Conservation (phyloP, 768 basidiomycete genomes). For the Pulveroboletus sp. region DNA sequence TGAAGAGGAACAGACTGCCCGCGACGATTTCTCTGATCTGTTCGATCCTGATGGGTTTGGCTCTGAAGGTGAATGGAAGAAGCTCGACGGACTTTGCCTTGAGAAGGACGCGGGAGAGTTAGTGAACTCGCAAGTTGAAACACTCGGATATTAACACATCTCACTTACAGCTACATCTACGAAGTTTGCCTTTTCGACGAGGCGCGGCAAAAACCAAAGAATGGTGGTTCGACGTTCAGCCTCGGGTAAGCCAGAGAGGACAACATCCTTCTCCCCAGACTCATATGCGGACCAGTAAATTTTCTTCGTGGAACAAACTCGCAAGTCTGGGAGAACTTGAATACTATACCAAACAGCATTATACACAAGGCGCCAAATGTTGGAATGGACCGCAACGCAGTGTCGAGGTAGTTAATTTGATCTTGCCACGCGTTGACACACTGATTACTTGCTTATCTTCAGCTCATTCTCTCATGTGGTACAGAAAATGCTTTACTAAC, state of each 20-base stretch:
- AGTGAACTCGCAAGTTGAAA: conserved; percentile 34
- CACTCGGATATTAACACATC: conserved; percentile 5
- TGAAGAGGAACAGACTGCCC: conserved; percentile 50
- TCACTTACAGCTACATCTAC: conserved; percentile 73
- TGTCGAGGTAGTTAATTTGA: conserved; percentile 53
- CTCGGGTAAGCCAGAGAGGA: conserved; percentile 63
- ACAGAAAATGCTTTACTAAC: conserved; percentile 75
- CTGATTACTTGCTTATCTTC: conserved; percentile 1
- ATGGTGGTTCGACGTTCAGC: conserved; percentile 68
- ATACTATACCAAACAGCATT: conserved; percentile 80
- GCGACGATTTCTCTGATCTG: conserved; percentile 59
- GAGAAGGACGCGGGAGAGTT: conserved; percentile 86
- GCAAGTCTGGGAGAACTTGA: conserved; percentile 57
- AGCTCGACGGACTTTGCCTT: conserved; percentile 78
- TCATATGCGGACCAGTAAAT: conserved; percentile 47
- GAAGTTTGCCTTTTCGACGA: conserved; percentile 89
- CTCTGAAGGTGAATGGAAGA: conserved; percentile 90
- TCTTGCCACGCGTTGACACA: background rate
- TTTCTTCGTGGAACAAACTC: conserved; percentile 71
- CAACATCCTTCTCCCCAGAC: background rate
- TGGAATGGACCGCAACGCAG: conserved; percentile 96
- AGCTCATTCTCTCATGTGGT: conserved; percentile 85
- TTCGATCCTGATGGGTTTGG: conserved; percentile 69
- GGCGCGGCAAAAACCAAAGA: conserved; percentile 83
- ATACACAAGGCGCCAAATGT: conserved; percentile 82